These are phyloP conservation scores for Colletotrichum eremochloae DNA, from an alignment of 2,329 filamentous ascomycete species.

Conservation along the genomic window DNA sequence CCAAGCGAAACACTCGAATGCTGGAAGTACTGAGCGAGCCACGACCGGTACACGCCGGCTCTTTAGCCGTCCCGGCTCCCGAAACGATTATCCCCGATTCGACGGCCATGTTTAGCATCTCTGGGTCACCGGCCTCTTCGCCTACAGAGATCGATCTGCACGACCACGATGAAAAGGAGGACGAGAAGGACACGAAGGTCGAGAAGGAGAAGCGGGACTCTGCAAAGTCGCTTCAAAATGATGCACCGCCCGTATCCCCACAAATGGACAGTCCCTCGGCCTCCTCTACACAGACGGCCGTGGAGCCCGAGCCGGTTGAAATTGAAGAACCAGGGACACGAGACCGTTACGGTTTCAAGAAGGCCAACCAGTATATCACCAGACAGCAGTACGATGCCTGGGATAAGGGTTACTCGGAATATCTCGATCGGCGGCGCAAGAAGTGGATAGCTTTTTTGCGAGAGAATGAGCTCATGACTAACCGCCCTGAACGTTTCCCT, in stretches of 20 bases:
- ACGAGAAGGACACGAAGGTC: slow-evolving; percentile 41
- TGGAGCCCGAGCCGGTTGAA: slow-evolving; percentile 49
- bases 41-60: slow-evolving; percentile 47
- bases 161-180: slow-evolving; percentile 46
- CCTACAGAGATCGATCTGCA: slow-evolving; percentile 43
- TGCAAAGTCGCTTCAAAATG: slow-evolving; percentile 56
- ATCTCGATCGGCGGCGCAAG: slow-evolving; percentile 78
- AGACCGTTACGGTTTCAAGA: slow-evolving; percentile 94
- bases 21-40: slow-evolving; percentile 57
- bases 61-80: slow-evolving; percentile 40
- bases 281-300: slow-evolving; percentile 42
- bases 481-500: slow-evolving; percentile 82
- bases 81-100: slow-evolving; percentile 50
- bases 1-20: slow-evolving; percentile 53
- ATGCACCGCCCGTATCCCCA: slow-evolving; percentile 46
- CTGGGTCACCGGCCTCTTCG: slow-evolving; percentile 56
- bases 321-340: slow-evolving; percentile 67
- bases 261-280: slow-evolving; percentile 31
- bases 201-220: slow-evolving; percentile 61
- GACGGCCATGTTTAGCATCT: slow-evolving; percentile 54
- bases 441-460: slow-evolving; percentile 88
- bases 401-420: slow-evolving; percentile 80
- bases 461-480: slow-evolving; percentile 79
- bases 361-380: slow-evolving; percentile 83
- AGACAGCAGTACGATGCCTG: slow-evolving; percentile 85